Percentiles rank a stretch among this genome's conserved stretches.
These are phyloP conservation scores for Lentinus brumalis DNA, from an alignment of 768 basidiomycete species.

Conservation along the genomic window DNA sequence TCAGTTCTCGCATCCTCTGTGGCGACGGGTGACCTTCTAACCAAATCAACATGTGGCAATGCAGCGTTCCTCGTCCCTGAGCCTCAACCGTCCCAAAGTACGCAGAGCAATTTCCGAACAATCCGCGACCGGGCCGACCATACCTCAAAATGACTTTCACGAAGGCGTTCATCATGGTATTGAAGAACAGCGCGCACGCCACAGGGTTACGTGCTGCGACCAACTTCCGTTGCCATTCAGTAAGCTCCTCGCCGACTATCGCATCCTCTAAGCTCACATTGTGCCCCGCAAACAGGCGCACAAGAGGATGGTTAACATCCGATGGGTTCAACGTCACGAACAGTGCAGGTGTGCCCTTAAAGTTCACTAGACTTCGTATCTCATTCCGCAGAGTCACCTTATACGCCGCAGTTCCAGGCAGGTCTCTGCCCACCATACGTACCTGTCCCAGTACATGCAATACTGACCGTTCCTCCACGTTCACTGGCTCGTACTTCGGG, in stretches of 20 bases:
- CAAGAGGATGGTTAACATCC: slow-evolving; percentile 1
- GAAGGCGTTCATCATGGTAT: not conserved
- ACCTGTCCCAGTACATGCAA: too few species aligned
- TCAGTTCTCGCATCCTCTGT: slow-evolving; percentile 14
- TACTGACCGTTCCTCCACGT: too few species aligned
- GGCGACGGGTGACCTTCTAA: slow-evolving; percentile 28
- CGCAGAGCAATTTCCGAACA: slow-evolving; percentile 19
- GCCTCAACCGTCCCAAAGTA: slow-evolving; percentile 31
- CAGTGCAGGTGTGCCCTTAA: not conserved
- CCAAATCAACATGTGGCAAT: slow-evolving; percentile 37
- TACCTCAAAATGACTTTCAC: not conserved
- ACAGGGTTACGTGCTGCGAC: not conserved
- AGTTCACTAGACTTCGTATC: not conserved
- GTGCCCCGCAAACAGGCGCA: not conserved
- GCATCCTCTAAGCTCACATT: not conserved
- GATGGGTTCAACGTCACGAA: slow-evolving; percentile 2
- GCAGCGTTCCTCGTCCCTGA: slow-evolving; percentile 33
- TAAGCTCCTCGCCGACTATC: too few species aligned
- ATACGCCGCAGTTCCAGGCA: not conserved
- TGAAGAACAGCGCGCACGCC: not conserved
- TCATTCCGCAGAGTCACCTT: not conserved
- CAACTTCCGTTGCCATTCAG: not conserved
- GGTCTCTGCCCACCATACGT: not conserved
- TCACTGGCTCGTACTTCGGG: not conserved
- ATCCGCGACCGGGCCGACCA: not conserved